Percentiles rank a stretch among this genome's conserved stretches.
These are phyloP conservation scores for Coemansia sp. DNA, from an alignment of 192 early-diverging fungal species.

Conservation along the genomic window DNA sequence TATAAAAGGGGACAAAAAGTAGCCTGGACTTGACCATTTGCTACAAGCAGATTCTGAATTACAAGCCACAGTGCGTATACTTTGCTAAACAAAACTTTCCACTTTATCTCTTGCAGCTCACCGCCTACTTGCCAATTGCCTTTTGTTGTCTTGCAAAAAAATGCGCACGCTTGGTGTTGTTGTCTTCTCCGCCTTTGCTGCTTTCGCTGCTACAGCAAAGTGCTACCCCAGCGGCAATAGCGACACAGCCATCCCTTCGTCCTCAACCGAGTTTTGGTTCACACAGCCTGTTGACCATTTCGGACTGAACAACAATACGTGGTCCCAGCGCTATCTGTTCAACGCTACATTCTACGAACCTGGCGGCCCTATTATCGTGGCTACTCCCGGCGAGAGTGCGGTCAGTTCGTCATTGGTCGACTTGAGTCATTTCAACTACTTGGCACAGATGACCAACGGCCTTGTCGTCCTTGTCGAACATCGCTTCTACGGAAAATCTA, in stretches of 20 bases:
- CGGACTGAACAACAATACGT: conserved; percentile 23
- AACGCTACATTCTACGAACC: conserved; percentile 45
- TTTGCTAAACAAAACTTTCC: background rate
- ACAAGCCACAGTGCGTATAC: background rate
- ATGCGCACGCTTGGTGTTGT: background rate
- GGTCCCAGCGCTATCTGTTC: conserved; percentile 32
- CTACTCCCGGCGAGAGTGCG: conserved; percentile 30
- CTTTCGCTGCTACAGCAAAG: conserved; percentile 11
- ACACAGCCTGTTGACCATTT: conserved; percentile 40
- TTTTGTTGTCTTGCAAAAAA: background rate
- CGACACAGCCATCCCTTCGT: conserved; percentile 13
- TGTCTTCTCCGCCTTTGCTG: conserved; percentile 4
- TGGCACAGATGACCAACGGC: conserved; percentile 59
- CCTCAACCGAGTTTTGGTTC: conserved; percentile 31
- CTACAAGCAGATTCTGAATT: background rate
- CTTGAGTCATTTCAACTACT: conserved; percentile 24
- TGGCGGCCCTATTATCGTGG: conserved; percentile 36
- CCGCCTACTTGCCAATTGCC: background rate
- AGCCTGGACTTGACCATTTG: background rate
- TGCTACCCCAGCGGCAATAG: conserved; percentile 5
- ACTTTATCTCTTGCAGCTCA: background rate
- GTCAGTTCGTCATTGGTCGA: conserved; percentile 18
- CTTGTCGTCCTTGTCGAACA: conserved; percentile 62
- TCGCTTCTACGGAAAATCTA: conserved; percentile 61
- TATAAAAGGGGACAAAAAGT: background rate